Base-by-base conservation (phyloP, 768 basidiomycete genomes). In the Suillus brevipes region DNA sequence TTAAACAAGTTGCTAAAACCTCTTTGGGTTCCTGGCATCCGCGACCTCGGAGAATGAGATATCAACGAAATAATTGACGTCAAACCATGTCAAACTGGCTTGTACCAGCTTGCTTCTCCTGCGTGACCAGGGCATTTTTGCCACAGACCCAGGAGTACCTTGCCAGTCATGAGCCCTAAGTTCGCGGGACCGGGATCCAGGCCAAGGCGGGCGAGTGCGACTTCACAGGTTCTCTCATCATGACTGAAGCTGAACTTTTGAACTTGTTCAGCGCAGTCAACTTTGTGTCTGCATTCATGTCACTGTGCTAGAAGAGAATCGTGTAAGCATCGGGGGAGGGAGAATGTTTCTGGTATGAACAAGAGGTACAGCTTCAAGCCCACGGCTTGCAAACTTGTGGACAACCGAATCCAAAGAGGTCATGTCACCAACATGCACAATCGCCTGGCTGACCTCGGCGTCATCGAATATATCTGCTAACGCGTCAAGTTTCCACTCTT, bases 401-500 rank as follows among this genome's bases (percentile, higher is more conserved):
- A 95, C 86, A 56, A 98, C 94, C 8, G 92, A 83, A 71, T 96
- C 95, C 67, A 98, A 79, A 16, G 92, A 86, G 12, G 87, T 90
- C 85, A 95, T 87, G 4, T 94, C 92, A 7, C 94, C 93, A 56
- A 95, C 94, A 71, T 95, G 91, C 38, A 95, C 91, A 65, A 95
- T 87, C 1, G 90, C 91, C 68, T 94, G 92, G 18, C 79, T 75
- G 6, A 92, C 84, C 53, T 94, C 91, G 14, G 94, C 83, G 71
- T 97, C 95, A 45, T 95, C 94, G 70, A 95, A 90, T 52, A 97
- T 80, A 74, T 97, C 95, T 14, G 91, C 87, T 34, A 97, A 82
- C 4, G 95, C 95, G 70, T 97, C 95, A 59, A 97, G 80, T 76
- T 97, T 97, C 95, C 95, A 97, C 75, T 96, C 95, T 61, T 92